Evolutionary conservation across 2,329 filamentous ascomycete genomes (phyloP).

Genomic region (Cercospora sp.): DNA sequence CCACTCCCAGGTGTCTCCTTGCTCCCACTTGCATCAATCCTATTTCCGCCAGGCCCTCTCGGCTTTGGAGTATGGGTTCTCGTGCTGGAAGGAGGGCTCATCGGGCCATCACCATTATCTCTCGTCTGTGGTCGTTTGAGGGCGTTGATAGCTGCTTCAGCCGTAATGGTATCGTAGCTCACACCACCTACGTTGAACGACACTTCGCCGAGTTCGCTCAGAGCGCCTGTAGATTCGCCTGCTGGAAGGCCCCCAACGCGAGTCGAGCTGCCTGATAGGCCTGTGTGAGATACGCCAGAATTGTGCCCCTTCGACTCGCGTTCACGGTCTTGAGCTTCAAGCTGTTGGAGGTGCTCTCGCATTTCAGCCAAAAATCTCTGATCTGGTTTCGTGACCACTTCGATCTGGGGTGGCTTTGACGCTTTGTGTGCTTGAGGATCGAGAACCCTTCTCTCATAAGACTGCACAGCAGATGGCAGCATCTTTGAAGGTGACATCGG

Average conservation of each 20-base stretch:
- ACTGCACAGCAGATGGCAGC: slow-evolving; percentile 31
- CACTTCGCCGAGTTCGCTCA: slow-evolving; percentile 38
- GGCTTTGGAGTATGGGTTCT: slow-evolving; percentile 24
- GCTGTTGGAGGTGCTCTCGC: slow-evolving; percentile 64
- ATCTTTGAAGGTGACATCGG: slow-evolving; percentile 29
- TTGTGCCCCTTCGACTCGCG: slow-evolving; percentile 43
- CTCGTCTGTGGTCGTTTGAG: slow-evolving; percentile 30
- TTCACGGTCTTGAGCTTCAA: slow-evolving; percentile 66
- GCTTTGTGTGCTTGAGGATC: slow-evolving; percentile 37
- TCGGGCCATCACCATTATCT: slow-evolving; percentile 11
- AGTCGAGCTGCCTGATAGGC: slow-evolving; percentile 21
- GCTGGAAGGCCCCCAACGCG: slow-evolving; percentile 32
- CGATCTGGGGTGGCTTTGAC: slow-evolving; percentile 34
- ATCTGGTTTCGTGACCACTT: slow-evolving; percentile 37
- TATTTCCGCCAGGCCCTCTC: slow-evolving; percentile 12
- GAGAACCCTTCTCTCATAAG: slow-evolving; percentile 35
- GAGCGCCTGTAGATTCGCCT: slow-evolving; percentile 41
- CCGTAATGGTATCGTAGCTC: slow-evolving; percentile 52
- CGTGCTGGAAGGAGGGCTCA: slow-evolving; percentile 12
- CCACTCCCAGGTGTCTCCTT: slow-evolving; percentile 14
- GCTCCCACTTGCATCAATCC: slow-evolving; percentile 13
- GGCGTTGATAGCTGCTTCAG: slow-evolving; percentile 38
- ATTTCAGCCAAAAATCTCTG: slow-evolving; percentile 40
- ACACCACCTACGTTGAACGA: slow-evolving; percentile 95
- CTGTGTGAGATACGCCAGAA: slow-evolving; percentile 24